phyloP scores from a whole-genome alignment of 495 filamentous ascomycete genomes.

The Lophiotrema nucula region DNA sequence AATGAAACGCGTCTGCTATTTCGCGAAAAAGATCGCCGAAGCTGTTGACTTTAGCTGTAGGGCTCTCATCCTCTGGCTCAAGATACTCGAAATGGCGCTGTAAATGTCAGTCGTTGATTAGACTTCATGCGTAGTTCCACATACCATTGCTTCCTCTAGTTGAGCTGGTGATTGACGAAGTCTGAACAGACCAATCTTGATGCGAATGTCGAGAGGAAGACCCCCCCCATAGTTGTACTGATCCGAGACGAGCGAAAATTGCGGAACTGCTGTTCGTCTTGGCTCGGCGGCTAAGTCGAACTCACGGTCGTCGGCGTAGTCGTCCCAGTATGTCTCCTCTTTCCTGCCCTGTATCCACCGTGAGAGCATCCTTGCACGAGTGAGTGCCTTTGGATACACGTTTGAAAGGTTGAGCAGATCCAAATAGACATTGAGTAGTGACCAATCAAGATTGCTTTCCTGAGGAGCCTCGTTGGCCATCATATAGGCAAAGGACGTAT shows the following conservation, averaged over 20 bases:
- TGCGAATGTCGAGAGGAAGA: conserved; percentile 76
- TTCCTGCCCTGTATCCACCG: conserved; percentile 80
- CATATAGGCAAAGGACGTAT: conserved; percentile 56
- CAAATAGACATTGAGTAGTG: conserved; percentile 77
- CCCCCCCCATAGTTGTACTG: conserved; percentile 61
- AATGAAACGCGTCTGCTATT: conserved; percentile 65
- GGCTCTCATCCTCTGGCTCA: conserved; percentile 54
- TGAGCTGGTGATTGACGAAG: conserved; percentile 60
- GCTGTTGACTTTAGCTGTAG: conserved; percentile 53
- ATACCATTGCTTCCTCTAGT: conserved; percentile 72
- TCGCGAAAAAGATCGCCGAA: conserved; percentile 77
- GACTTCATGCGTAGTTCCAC: no score
- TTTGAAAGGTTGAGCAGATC: conserved; percentile 69
- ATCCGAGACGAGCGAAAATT: conserved; percentile 45
- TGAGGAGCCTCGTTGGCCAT: conserved; percentile 48
- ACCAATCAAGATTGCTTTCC: conserved; percentile 67
- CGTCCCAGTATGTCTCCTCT: conserved; percentile 76
- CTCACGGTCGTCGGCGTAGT: conserved; percentile 82
- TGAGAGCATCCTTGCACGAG: conserved; percentile 64
- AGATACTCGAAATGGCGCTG: conserved; percentile 65
- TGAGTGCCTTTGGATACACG: conserved; percentile 62
- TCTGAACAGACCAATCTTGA: conserved; percentile 81
- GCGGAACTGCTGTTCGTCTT: conserved; percentile 57
- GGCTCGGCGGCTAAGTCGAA: conserved; percentile 78
- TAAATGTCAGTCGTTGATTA: no score